Percentiles rank a stretch among this genome's conserved stretches.
phyloP scores from a whole-genome alignment of 805 yeast species.

The Wickerhamiella qilinensis region DNA sequence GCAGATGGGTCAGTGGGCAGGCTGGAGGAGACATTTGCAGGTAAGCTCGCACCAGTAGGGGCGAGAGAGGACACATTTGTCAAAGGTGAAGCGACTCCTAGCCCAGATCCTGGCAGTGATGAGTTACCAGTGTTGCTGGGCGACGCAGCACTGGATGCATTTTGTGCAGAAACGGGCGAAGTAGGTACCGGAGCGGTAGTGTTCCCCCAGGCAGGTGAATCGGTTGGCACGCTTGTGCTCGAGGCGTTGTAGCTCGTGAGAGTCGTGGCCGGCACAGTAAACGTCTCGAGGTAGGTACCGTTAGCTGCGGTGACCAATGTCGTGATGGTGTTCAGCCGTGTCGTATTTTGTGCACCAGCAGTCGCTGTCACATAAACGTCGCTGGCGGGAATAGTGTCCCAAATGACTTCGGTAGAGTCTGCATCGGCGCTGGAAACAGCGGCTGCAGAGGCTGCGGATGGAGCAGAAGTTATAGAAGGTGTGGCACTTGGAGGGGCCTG shows the following conservation, averaged over 20 bases:
- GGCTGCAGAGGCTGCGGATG: conserved; percentile 1
- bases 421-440: not conserved
- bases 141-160: not conserved
- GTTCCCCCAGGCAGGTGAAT: too few species aligned
- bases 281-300: conserved; percentile 2
- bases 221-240: too few species aligned
- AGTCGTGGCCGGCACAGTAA: conserved; percentile 1
- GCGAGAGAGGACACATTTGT: too few species aligned
- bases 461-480: not conserved
- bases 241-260: too few species aligned
- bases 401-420: not conserved
- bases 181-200: too few species aligned
- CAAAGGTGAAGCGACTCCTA: too few species aligned
- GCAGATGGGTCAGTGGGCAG: too few species aligned
- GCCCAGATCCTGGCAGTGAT: too few species aligned
- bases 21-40: too few species aligned
- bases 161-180: not conserved
- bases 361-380: conserved; percentile 1
- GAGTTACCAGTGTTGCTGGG: not conserved
- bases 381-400: not conserved
- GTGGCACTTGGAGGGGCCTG: not conserved
- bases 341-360: conserved; percentile 1
- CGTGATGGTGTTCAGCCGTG: conserved; percentile 2
- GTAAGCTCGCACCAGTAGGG: too few species aligned
- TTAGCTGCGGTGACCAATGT: not conserved